Conservation (phyloP, 345 rosid species). For the Abelmoschus esculentus region DNA sequence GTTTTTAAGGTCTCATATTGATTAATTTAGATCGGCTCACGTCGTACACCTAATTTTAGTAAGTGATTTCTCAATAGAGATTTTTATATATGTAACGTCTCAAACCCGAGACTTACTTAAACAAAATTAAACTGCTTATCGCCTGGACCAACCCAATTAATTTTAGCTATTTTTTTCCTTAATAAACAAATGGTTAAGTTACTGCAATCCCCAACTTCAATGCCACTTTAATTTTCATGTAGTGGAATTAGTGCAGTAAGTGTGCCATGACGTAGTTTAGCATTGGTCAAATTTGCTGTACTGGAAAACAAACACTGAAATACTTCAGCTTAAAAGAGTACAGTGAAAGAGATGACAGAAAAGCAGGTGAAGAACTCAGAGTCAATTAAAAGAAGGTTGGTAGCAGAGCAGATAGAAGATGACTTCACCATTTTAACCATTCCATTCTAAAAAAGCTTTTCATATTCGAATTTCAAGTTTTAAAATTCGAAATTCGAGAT, state of each 20-base stretch:
- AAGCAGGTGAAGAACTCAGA: constrained; percentile 12
- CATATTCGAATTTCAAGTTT: not conserved
- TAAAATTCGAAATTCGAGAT: too few relatives aligned
- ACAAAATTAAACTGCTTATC: too few relatives aligned
- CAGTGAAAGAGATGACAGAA: not conserved
- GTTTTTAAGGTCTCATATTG: too few relatives aligned
- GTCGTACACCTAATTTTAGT: too few relatives aligned
- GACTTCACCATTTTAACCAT: constrained; percentile 10
- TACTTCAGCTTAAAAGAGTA: not conserved
- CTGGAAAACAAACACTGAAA: not conserved
- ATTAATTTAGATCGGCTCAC: too few relatives aligned
- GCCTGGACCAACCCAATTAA: too few relatives aligned
- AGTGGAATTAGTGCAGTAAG: not conserved
- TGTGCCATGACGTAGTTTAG: constrained; percentile 11
- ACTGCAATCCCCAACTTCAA: not conserved
- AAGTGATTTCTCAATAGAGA: too few relatives aligned
- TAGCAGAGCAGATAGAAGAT: constrained; percentile 2
- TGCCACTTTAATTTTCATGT: not conserved
- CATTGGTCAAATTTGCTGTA: constrained; percentile 11
- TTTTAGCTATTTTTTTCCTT: too few relatives aligned
- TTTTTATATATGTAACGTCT: too few relatives aligned
- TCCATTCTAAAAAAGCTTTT: not conserved
- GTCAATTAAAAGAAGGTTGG: constrained; percentile 13
- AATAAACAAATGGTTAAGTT: too few relatives aligned
- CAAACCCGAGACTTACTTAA: too few relatives aligned